Evolutionary conservation across 805 yeast genomes (phyloP).

Genomic region (Saturnispora quitensis): DNA sequence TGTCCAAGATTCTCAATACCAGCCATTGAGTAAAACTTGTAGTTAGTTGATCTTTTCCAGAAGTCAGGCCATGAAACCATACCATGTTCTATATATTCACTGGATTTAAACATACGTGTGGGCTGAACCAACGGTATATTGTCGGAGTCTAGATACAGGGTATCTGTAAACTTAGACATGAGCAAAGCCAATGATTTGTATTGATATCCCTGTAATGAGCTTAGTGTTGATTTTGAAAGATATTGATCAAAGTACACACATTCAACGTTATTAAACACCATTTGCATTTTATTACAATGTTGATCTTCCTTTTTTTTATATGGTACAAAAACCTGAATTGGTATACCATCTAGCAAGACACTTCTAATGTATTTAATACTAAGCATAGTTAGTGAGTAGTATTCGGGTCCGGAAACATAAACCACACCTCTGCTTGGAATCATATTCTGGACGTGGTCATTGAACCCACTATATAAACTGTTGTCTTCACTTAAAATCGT

Average conservation of each 20-base stretch:
- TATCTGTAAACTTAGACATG: conserved; percentile 35
- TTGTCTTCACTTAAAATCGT: conserved; percentile 13
- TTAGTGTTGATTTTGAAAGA: conserved; percentile 18
- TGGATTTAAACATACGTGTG: conserved; percentile 22
- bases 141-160: conserved; percentile 35
- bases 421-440: conserved; percentile 21
- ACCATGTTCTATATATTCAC: conserved; percentile 42
- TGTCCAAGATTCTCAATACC: conserved; percentile 28
- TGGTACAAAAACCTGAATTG: conserved; percentile 44
- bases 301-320: conserved; percentile 33
- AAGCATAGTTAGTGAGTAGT: conserved; percentile 24
- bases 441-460: conserved; percentile 8
- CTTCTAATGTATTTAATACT: conserved; percentile 26
- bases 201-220: conserved; percentile 18
- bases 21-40: conserved; percentile 43
- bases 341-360: conserved; percentile 24
- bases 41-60: conserved; percentile 59
- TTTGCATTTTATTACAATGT: conserved; percentile 34
- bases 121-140: conserved; percentile 32
- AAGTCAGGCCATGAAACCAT: conserved; percentile 63
- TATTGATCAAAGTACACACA: conserved; percentile 36
- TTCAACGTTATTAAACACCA: conserved; percentile 29
- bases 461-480: conserved; percentile 11
- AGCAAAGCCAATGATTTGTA: conserved; percentile 26
- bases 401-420: conserved; percentile 24